phyloP scores from a whole-genome alignment of 441 rosid species.

The Gossypium trilobum region DNA sequence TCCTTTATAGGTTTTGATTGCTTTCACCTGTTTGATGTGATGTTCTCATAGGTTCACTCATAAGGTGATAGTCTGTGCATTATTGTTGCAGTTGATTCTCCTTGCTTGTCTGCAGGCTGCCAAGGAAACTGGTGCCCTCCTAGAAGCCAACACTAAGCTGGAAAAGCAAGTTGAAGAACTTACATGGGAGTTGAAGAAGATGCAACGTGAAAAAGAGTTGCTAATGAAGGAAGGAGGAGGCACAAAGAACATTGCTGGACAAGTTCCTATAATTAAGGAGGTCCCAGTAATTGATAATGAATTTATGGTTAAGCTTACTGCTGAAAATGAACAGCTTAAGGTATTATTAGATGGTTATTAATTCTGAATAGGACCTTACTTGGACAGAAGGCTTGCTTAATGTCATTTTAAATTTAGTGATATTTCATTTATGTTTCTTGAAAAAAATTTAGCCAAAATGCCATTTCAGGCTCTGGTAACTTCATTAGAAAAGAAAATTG shows the following conservation, averaged over 20 bases:
- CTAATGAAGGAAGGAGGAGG: constrained; percentile 34
- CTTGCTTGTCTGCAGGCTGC: constrained; percentile 54
- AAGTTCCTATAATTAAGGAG: constrained; percentile 31
- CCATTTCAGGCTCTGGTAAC: constrained; percentile 52
- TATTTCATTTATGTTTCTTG: background rate
- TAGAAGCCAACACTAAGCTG: constrained; percentile 72
- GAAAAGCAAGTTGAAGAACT: constrained; percentile 91
- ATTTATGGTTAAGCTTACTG: constrained; percentile 44
- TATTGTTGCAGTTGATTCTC: constrained; percentile 11
- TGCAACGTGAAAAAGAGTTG: constrained; percentile 40
- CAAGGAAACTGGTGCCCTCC: constrained; percentile 86
- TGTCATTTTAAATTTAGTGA: background rate
- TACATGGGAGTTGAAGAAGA: constrained; percentile 57
- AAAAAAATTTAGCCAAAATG: constrained; percentile 12
- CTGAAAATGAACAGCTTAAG: constrained; percentile 81
- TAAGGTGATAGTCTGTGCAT: background rate
- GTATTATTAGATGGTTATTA: constrained; percentile 26
- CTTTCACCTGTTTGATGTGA: constrained; percentile 2
- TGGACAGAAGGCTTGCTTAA: background rate
- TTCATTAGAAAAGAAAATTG: constrained; percentile 62
- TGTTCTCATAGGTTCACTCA: constrained; percentile 8
- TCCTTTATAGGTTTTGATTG: background rate
- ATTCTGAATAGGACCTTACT: constrained; percentile 8
- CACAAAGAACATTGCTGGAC: constrained; percentile 35
- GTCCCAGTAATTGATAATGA: constrained; percentile 49